phyloP scores from a whole-genome alignment of 1,139 yeast genomes.

The Yamadazyma sp. region DNA sequence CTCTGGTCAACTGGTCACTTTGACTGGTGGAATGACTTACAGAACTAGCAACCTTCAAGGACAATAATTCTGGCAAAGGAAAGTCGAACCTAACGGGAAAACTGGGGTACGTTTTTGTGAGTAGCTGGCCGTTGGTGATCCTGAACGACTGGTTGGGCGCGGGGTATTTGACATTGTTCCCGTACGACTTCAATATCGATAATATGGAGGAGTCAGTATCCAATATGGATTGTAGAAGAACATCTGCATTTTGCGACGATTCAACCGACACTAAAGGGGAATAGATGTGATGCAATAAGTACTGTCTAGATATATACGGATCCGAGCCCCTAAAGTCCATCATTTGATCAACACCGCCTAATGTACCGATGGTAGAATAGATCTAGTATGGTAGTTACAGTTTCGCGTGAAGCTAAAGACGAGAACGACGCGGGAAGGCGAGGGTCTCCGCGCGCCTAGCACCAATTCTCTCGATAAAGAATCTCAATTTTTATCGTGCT shows the following conservation, averaged over 20 bases:
- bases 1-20: neutral
- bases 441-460: too few relatives aligned
- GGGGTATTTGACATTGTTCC: constrained; percentile 48
- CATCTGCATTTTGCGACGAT: constrained; percentile 53
- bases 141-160: constrained; percentile 37
- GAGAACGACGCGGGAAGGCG: too few relatives aligned
- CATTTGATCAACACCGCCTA: constrained; percentile 10
- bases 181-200: constrained; percentile 41
- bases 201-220: constrained; percentile 33
- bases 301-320: constrained; percentile 44
- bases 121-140: constrained; percentile 42
- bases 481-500: too few relatives aligned
- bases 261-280: constrained; percentile 60
- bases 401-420: constrained; percentile 1
- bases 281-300: constrained; percentile 48
- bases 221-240: constrained; percentile 37
- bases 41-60: constrained; percentile 26
- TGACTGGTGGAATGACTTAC: constrained; percentile 7
- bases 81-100: constrained; percentile 49
- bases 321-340: constrained; percentile 37
- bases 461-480: too few relatives aligned
- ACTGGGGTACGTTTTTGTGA: constrained; percentile 43
- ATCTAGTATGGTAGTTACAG: neutral
- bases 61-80: constrained; percentile 39
- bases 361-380: too few relatives aligned